Evolutionary conservation across 2,329 filamentous ascomycete genomes (phyloP).

Genomic region (Aspergillus luchuensis): DNA sequence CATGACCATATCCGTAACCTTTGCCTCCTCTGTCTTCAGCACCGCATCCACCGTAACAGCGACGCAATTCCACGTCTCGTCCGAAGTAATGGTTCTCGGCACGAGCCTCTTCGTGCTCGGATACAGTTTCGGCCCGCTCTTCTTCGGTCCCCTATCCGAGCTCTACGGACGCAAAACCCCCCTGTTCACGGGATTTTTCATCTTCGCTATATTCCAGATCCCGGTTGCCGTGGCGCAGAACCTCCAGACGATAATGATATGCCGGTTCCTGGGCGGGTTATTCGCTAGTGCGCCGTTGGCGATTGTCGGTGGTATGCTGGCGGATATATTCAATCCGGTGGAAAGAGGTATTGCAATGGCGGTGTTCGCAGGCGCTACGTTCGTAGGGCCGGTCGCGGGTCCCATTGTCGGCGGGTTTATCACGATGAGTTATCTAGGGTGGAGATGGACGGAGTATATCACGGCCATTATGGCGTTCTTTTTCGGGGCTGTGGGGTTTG

Average conservation of each 20-base stretch:
- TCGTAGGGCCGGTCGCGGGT: conserved; percentile 52
- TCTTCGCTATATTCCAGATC: conserved; percentile 57
- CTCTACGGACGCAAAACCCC: conserved; percentile 52
- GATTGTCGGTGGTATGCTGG: conserved; percentile 53
- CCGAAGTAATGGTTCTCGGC: conserved; percentile 53
- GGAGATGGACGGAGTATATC: conserved; percentile 62
- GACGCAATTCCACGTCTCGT: conserved; percentile 48
- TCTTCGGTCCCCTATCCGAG: conserved; percentile 49
- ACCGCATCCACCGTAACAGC: conserved; percentile 46
- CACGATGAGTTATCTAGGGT: conserved; percentile 53
- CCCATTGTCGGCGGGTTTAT: conserved; percentile 57
- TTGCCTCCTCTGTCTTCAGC: conserved; percentile 51
- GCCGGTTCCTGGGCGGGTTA: conserved; percentile 55
- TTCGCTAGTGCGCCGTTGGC: conserved; percentile 55
- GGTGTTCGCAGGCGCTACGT: conserved; percentile 50
- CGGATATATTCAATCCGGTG: conserved; percentile 53
- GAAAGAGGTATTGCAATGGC: conserved; percentile 51
- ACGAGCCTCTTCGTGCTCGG: conserved; percentile 54
- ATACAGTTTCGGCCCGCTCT: conserved; percentile 42
- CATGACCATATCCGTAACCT: conserved; percentile 52
- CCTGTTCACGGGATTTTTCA: conserved; percentile 49
- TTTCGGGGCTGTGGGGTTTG: conserved; percentile 47
- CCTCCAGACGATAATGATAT: conserved; percentile 54
- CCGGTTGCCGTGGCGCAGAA: conserved; percentile 56
- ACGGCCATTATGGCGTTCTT: conserved; percentile 52